phyloP scores from a whole-genome alignment of 768 basidiomycete species.

The Mycena indigotica region DNA sequence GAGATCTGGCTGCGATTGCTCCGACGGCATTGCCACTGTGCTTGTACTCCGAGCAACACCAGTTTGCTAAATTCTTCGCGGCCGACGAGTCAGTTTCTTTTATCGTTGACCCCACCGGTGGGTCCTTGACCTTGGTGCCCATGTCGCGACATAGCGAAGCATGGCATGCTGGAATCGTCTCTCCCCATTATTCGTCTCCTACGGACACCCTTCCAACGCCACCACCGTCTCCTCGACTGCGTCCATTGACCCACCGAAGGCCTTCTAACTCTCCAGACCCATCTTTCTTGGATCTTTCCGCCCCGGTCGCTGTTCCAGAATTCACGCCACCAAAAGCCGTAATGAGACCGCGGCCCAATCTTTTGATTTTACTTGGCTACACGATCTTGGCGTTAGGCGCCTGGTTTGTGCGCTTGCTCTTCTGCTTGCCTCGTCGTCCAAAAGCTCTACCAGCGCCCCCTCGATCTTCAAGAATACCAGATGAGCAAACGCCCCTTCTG shows the following conservation, averaged over 20 bases:
- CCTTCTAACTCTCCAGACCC: slow-evolving; percentile 17
- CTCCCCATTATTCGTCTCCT: slow-evolving; percentile 27
- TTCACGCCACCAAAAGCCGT: slow-evolving; percentile 5
- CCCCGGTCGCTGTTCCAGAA: slow-evolving; percentile 1
- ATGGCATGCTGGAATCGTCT: slow-evolving; percentile 39
- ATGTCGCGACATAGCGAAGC: slow-evolving; percentile 23
- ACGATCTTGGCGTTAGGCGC: slow-evolving; percentile 6
- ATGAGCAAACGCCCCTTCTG: slow-evolving; percentile 20
- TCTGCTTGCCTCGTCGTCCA: neutral
- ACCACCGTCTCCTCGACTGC: slow-evolving; percentile 39
- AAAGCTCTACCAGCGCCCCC: neutral
- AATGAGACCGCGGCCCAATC: slow-evolving; percentile 1
- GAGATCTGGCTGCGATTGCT: slow-evolving; percentile 5
- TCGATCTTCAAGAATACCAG: too few species aligned
- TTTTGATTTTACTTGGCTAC: slow-evolving; percentile 2
- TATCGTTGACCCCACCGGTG: slow-evolving; percentile 28
- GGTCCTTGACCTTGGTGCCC: slow-evolving; percentile 33
- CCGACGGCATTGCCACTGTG: slow-evolving; percentile 2
- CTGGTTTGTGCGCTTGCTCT: slow-evolving; percentile 11
- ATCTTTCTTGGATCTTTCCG: slow-evolving; percentile 18
- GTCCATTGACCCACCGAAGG: slow-evolving; percentile 22
- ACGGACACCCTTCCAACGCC: slow-evolving; percentile 37
- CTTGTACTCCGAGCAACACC: slow-evolving; percentile 12
- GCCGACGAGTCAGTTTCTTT: slow-evolving; percentile 23
- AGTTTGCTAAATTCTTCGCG: slow-evolving; percentile 7